Evolutionary conservation across 2,329 filamentous ascomycete genomes (phyloP).

Genomic region (Stromatinia cepivora): DNA sequence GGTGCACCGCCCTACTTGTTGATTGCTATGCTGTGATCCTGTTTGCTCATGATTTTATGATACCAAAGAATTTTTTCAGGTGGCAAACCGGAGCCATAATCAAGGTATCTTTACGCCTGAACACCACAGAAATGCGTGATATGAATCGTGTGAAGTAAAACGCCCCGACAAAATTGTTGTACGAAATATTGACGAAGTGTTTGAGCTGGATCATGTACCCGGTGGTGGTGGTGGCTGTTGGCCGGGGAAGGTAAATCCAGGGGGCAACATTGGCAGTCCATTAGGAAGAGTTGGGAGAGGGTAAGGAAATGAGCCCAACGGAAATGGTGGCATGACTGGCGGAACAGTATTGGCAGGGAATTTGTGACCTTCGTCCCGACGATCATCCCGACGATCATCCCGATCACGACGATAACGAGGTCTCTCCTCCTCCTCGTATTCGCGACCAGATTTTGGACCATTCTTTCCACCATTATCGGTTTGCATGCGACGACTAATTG

Average conservation of each 20-base stretch:
- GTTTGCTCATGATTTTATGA: slow-evolving; percentile 18
- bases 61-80: not conserved
- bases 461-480: slow-evolving; percentile 66
- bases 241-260: slow-evolving; percentile 45
- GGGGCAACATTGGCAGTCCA: slow-evolving; percentile 53
- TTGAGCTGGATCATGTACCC: slow-evolving; percentile 31
- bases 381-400: slow-evolving; percentile 25
- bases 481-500: slow-evolving; percentile 68
- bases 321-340: slow-evolving; percentile 30
- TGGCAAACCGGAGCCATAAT: slow-evolving; percentile 13
- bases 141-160: slow-evolving; percentile 4
- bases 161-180: not conserved
- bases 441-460: slow-evolving; percentile 57
- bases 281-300: slow-evolving; percentile 49
- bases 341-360: slow-evolving; percentile 31
- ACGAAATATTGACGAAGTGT: not conserved
- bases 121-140: slow-evolving; percentile 21
- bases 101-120: slow-evolving; percentile 22
- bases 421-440: slow-evolving; percentile 39
- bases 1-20: not conserved
- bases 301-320: slow-evolving; percentile 40
- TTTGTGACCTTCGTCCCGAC: slow-evolving; percentile 28
- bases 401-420: slow-evolving; percentile 31
- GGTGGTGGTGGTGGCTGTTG: slow-evolving; percentile 37
- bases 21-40: slow-evolving; percentile 17